Conservation (phyloP, 2,329 filamentous ascomycete genomes). For the Fusarium anguioides region DNA sequence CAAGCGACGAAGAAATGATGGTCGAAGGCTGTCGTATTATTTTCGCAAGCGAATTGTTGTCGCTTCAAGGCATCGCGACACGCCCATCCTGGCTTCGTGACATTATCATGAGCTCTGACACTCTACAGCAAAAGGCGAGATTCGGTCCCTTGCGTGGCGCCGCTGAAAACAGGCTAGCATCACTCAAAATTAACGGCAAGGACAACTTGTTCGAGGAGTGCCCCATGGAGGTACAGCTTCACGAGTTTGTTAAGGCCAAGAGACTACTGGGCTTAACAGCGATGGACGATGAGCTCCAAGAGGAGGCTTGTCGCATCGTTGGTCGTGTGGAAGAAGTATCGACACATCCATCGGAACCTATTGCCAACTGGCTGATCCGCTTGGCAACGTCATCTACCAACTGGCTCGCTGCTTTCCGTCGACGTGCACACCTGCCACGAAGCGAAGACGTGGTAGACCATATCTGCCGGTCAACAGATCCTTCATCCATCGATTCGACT, state of each 20-base stretch:
- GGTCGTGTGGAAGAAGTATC: slow-evolving; percentile 66
- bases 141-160: slow-evolving; percentile 60
- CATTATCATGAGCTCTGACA: slow-evolving; percentile 63
- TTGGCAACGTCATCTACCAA: slow-evolving; percentile 59
- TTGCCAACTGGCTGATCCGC: slow-evolving; percentile 68
- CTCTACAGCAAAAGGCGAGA: slow-evolving; percentile 56
- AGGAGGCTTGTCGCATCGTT: slow-evolving; percentile 68
- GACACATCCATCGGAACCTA: slow-evolving; percentile 59
- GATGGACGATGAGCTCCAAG: slow-evolving; percentile 69
- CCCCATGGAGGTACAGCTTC: slow-evolving; percentile 65
- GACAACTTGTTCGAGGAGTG: slow-evolving; percentile 67
- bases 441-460: slow-evolving; percentile 65
- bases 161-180: slow-evolving; percentile 59
- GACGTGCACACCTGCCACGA: slow-evolving; percentile 67
- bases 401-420: slow-evolving; percentile 69
- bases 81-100: slow-evolving; percentile 68
- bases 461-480: slow-evolving; percentile 62
- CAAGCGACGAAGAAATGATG: slow-evolving; percentile 65
- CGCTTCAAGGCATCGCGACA: slow-evolving; percentile 52
- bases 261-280: slow-evolving; percentile 67
- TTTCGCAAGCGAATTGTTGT: slow-evolving; percentile 63
- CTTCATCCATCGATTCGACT: slow-evolving; percentile 67
- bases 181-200: slow-evolving; percentile 68
- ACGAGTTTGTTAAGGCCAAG: slow-evolving; percentile 64
- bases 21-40: slow-evolving; percentile 70